Evolutionary conservation across 441 rosid genomes (phyloP).

Genomic region (Omphalea diandra): DNA sequence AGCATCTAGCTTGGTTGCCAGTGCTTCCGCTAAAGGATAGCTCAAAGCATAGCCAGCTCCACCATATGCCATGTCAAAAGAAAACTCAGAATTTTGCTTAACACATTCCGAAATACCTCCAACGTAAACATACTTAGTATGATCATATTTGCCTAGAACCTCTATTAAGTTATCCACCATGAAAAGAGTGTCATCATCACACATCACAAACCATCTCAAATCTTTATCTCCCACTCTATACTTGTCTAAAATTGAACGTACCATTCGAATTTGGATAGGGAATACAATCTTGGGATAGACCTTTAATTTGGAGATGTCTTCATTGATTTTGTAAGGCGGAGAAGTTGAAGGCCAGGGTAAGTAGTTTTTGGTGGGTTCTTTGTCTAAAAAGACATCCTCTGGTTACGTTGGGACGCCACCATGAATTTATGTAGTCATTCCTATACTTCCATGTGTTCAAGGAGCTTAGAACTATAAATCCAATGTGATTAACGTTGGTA

Average conservation of each 20-base stretch:
- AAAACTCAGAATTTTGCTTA: conserved; percentile 38
- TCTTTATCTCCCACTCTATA: conserved; percentile 39
- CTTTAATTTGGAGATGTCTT: conserved; percentile 37
- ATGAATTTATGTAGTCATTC: conserved; percentile 42
- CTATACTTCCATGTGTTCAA: conserved; percentile 40
- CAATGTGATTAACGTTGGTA: conserved; percentile 50
- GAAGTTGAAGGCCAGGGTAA: conserved; percentile 48
- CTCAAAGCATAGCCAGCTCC: conserved; percentile 73
- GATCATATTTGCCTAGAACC: conserved; percentile 46
- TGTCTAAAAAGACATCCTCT: conserved; percentile 59
- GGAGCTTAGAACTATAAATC: conserved; percentile 48
- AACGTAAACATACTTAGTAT: conserved; percentile 46
- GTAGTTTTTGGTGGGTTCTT: conserved; percentile 37
- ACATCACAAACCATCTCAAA: conserved; percentile 62
- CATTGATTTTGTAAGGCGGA: conserved; percentile 48
- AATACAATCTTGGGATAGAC: conserved; percentile 33
- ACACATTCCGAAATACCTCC: conserved; percentile 55
- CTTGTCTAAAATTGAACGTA: too few species aligned
- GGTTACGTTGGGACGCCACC: conserved; percentile 66
- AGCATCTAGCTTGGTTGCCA: conserved; percentile 44
- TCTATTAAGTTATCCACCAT: conserved; percentile 54
- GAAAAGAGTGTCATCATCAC: conserved; percentile 60
- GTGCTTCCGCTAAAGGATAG: conserved; percentile 44
- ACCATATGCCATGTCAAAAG: conserved; percentile 72
- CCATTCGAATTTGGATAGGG: conserved; percentile 39